Base-by-base conservation (phyloP, 495 filamentous ascomycete species). In the Podospora didyma region DNA sequence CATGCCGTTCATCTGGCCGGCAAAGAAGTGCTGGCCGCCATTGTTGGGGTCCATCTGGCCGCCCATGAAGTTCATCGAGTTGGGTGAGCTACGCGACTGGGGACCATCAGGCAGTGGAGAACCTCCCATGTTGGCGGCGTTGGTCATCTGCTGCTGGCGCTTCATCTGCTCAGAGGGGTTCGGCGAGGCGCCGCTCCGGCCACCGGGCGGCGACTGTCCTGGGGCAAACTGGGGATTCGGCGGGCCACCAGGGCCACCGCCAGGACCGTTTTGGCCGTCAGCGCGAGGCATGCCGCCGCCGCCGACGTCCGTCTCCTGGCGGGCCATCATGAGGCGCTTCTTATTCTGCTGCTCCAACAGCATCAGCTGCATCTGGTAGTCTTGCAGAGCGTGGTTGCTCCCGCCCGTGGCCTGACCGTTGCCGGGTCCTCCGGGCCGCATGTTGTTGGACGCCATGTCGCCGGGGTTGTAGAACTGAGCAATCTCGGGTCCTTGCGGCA, bases 331-430 rank as follows among this genome's bases (percentile, higher is more conserved):
- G 64, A 98, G 76, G 21, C 94, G 81, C 66, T 93, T 94, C 81
- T 97, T 98, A 64, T 97, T 98, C 71, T 98, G 94, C 74, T 98
- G 94, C 72, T 98, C 94, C 41, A 98, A 85, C 53, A 98, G 72
- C 94, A 97, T 97, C 67, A 98, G 78, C 66, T 98, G 94, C 94
- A 97, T 96, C 75, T 98, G 94, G 72, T 98, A 97, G 70, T 97
- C 95, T 69, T 97, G 93, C 53, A 98, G 79, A 37, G 95, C 95
- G 70, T 96, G 92, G 65, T 94, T 96, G 68, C 90, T 90, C 49
- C 83, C 81, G 51, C 75, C 77, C 12, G 68, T 67, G 41, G 79
- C 74, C 61, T 72, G 73, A 67, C 79, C 76, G 57, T 80, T 82
- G 46, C 65, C 80, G 64, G 74, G 78, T 62, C 69, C 81, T 63